Percentiles rank a stretch among this genome's conserved stretches.
These are phyloP conservation scores for Diospyros lotus DNA, from an alignment of 148 eudicot species.

Conservation along the genomic window DNA sequence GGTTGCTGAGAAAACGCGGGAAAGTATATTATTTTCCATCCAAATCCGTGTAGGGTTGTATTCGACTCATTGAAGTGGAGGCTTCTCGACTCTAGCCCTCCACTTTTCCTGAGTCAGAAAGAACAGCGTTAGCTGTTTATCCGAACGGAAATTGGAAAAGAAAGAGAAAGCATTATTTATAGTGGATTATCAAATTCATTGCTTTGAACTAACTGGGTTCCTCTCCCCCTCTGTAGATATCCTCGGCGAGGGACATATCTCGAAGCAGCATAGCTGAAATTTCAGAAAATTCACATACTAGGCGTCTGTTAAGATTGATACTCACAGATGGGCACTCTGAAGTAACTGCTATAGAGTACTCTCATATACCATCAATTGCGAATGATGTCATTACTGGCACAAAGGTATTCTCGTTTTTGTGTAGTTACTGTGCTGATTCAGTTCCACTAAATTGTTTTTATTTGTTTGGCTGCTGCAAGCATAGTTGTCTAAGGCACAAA, in stretches of 20 bases:
- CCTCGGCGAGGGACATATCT: conserved; percentile 69
- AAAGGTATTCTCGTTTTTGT: conserved; percentile 45
- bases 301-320: conserved; percentile 58
- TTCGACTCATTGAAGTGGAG: neutral
- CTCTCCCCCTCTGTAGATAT: conserved; percentile 37
- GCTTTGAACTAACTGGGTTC: neutral
- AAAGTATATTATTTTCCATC: neutral
- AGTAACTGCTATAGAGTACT: conserved; percentile 71
- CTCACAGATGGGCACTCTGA: conserved; percentile 87
- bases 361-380: conserved; percentile 55
- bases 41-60: neutral
- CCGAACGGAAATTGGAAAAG: neutral
- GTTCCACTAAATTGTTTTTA: neutral
- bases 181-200: neutral
- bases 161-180: neutral
- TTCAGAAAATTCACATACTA: conserved; percentile 39
- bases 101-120: neutral
- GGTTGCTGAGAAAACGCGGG: neutral
- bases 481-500: too few relatives aligned
- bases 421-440: neutral
- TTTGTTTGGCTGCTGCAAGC: neutral
- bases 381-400: conserved; percentile 81
- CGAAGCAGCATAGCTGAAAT: conserved; percentile 49
- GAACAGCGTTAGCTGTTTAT: neutral
- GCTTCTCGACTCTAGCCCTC: neutral